Evolutionary conservation across 129 eudicot genomes (phyloP).

Genomic region (Flaveria bidentis): DNA sequence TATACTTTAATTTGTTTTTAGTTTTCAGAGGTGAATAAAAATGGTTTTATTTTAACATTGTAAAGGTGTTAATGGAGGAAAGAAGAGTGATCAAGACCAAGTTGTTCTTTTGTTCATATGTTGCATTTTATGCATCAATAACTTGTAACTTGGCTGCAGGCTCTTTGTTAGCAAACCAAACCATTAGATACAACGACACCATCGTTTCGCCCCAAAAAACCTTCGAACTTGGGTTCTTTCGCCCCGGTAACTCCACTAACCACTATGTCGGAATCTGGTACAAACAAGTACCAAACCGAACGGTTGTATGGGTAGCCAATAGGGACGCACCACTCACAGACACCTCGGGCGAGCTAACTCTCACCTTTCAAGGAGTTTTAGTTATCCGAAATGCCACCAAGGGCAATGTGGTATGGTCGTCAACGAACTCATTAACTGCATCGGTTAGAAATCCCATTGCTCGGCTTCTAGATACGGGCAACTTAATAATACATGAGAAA

Average conservation of each 20-base stretch:
- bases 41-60: too few species aligned
- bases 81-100: too few species aligned
- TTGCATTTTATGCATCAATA: too few species aligned
- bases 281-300: slow-evolving; percentile 1
- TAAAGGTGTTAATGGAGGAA: too few species aligned
- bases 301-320: slow-evolving; percentile 30
- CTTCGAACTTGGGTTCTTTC: slow-evolving; percentile 46
- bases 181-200: slow-evolving; percentile 11
- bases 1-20: too few species aligned
- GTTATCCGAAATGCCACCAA: not conserved
- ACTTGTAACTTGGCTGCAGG: too few species aligned
- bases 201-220: slow-evolving; percentile 19
- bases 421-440: not conserved
- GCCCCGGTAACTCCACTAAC: slow-evolving; percentile 27
- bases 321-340: slow-evolving; percentile 3
- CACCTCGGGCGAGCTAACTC: not conserved
- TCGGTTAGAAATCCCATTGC: slow-evolving; percentile 1
- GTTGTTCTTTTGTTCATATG: too few species aligned
- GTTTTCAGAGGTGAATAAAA: too few species aligned
- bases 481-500: slow-evolving; percentile 1
- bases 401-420: not conserved
- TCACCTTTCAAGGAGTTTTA: slow-evolving; percentile 14
- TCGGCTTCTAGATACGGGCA: slow-evolving; percentile 14
- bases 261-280: slow-evolving; percentile 22
- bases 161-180: not conserved